Evolutionary conservation across 164 flowering plant genomes (phyloP).

Genomic region (Tetracentron sinense): DNA sequence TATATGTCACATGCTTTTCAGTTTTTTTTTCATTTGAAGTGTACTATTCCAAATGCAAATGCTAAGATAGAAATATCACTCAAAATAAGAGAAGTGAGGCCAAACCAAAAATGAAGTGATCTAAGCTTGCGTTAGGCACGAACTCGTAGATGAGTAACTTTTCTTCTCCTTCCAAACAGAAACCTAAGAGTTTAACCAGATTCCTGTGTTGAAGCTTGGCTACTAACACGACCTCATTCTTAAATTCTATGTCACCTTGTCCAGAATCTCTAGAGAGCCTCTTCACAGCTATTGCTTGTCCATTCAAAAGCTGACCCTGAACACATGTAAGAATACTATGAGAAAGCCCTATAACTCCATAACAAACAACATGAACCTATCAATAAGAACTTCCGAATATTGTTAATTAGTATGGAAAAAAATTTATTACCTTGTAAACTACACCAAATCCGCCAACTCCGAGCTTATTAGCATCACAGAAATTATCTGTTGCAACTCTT

Average conservation of each 20-base stretch:
- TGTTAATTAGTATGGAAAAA: too few species aligned
- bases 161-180: conserved; percentile 14
- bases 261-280: conserved; percentile 10
- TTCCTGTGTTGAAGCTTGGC: conserved; percentile 18
- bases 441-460: too few species aligned
- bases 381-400: too few species aligned
- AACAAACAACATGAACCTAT: too few species aligned
- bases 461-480: conserved; percentile 21
- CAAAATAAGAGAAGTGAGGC: not conserved
- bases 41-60: too few species aligned
- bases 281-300: conserved; percentile 12
- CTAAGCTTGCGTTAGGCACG: conserved; percentile 13
- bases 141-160: conserved; percentile 15
- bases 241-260: conserved; percentile 11
- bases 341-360: too few species aligned
- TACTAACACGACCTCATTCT: conserved; percentile 12
- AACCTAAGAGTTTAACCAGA: conserved; percentile 17
- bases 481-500: conserved; percentile 26
- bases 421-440: conserved; percentile 19
- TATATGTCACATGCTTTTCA: too few species aligned
- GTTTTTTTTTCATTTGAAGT: too few species aligned
- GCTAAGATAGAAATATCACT: not conserved
- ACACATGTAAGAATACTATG: too few species aligned
- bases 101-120: conserved; percentile 10
- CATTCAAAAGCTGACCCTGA: too few species aligned